Evolutionary conservation across 306 rosid species (phyloP).

Genomic region (Carpinus fangiana): DNA sequence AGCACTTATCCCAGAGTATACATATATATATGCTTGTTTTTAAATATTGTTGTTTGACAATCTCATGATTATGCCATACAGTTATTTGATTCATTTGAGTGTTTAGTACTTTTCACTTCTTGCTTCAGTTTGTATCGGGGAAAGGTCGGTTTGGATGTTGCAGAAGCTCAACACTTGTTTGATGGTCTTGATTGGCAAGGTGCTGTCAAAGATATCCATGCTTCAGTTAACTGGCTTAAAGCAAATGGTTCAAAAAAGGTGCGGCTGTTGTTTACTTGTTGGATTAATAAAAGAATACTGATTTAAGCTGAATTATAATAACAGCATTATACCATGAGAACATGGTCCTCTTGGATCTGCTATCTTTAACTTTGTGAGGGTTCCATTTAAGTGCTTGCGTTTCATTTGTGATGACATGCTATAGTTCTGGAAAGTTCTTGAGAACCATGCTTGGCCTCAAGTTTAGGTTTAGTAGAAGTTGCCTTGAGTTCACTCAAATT

Average conservation of each 20-base stretch:
- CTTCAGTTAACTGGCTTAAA: constrained; percentile 92
- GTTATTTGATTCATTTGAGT: constrained; percentile 9
- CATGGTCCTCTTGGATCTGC: background rate
- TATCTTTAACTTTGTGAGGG: background rate
- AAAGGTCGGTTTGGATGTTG: constrained; percentile 86
- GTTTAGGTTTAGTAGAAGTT: background rate
- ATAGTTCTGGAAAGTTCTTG: constrained; percentile 12
- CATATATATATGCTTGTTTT: background rate
- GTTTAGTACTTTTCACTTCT: background rate
- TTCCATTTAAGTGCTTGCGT: background rate
- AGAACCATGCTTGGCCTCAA: background rate
- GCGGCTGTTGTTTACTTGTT: constrained; percentile 6
- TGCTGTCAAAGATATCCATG: constrained; percentile 80
- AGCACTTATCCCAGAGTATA: constrained; percentile 95
- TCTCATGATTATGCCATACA: background rate
- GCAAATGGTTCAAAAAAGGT: constrained; percentile 93
- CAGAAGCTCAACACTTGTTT: constrained; percentile 92
- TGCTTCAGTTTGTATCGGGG: constrained; percentile 62
- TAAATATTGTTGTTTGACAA: background rate
- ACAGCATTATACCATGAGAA: background rate
- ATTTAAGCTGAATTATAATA: background rate
- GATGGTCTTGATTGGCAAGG: constrained; percentile 96
- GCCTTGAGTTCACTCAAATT: background rate
- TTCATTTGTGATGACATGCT: constrained; percentile 11
- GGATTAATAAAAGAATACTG: background rate